phyloP scores from a whole-genome alignment of 2,329 filamentous ascomycete species.

The Akanthomyces dipterigenus region DNA sequence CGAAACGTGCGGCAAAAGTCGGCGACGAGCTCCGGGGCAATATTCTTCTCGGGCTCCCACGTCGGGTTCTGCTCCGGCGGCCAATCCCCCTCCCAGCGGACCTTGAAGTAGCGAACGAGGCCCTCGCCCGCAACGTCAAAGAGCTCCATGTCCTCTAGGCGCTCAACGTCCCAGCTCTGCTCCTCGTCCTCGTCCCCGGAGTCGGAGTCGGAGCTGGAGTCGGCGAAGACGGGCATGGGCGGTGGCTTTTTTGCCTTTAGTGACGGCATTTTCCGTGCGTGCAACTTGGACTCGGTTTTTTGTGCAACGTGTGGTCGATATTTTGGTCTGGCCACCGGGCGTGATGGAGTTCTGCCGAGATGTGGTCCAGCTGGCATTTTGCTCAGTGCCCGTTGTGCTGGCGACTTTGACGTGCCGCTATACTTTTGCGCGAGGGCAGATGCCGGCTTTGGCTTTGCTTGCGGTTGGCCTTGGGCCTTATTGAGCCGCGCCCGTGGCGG shows the following conservation, averaged over 20 bases:
- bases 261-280: not conserved
- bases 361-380: not conserved
- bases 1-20: slow-evolving; percentile 29
- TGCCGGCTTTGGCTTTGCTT: too few relatives aligned
- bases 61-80: slow-evolving; percentile 48
- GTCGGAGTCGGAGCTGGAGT: not conserved
- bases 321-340: not conserved
- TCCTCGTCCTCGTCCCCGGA: slow-evolving; percentile 16
- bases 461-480: too few relatives aligned
- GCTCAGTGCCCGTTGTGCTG: not conserved
- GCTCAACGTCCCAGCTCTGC: slow-evolving; percentile 36
- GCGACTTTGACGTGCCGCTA: not conserved
- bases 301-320: not conserved
- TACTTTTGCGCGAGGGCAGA: not conserved
- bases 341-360: not conserved
- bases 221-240: not conserved
- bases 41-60: slow-evolving; percentile 51
- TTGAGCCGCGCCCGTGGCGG: not conserved
- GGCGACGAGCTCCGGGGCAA: slow-evolving; percentile 34
- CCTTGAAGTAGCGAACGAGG: slow-evolving; percentile 39
- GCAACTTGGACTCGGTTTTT: not conserved
- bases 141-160: slow-evolving; percentile 35
- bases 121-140: slow-evolving; percentile 30
- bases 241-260: not conserved
- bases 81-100: slow-evolving; percentile 53